Evolutionary conservation across 495 filamentous ascomycete species (phyloP).

Genomic region (Schizothecium vesticola): DNA sequence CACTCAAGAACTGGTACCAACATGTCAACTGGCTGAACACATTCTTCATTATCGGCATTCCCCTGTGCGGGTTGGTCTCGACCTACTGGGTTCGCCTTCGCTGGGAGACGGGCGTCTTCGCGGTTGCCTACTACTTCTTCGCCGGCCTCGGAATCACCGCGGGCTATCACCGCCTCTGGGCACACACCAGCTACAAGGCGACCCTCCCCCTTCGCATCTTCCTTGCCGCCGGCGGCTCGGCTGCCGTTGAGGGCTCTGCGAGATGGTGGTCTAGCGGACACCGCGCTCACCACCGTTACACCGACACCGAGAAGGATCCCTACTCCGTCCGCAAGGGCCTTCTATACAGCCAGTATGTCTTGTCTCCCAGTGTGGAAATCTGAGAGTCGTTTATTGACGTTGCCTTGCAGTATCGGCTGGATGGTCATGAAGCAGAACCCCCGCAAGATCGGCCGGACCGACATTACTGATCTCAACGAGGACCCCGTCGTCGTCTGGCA

Average conservation of each 20-base stretch:
- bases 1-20: conserved; percentile 77
- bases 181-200: conserved; percentile 93
- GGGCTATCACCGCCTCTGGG: conserved; percentile 91
- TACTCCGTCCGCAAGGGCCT: conserved; percentile 97
- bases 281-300: conserved; percentile 97
- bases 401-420: conserved; percentile 56
- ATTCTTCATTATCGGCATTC: conserved; percentile 78
- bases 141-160: conserved; percentile 78
- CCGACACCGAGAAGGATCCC: conserved; percentile 98
- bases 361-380: not conserved
- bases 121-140: conserved; percentile 86
- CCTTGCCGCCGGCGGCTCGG: conserved; percentile 85
- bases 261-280: conserved; percentile 91
- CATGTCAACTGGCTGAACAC: conserved; percentile 97
- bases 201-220: conserved; percentile 81
- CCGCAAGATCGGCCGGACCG: conserved; percentile 87
- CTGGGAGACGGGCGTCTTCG: conserved; percentile 70
- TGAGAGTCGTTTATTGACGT: not conserved
- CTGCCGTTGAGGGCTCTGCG: conserved; percentile 93
- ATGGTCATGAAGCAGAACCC: conserved; percentile 96
- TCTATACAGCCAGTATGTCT: conserved; percentile 69
- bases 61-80: conserved; percentile 66
- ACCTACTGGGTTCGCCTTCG: conserved; percentile 78
- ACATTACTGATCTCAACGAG: conserved; percentile 95
- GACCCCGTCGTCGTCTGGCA: conserved; percentile 92